phyloP scores from a whole-genome alignment of 805 yeast genomes.

The Pichia rugopelliculosa region DNA sequence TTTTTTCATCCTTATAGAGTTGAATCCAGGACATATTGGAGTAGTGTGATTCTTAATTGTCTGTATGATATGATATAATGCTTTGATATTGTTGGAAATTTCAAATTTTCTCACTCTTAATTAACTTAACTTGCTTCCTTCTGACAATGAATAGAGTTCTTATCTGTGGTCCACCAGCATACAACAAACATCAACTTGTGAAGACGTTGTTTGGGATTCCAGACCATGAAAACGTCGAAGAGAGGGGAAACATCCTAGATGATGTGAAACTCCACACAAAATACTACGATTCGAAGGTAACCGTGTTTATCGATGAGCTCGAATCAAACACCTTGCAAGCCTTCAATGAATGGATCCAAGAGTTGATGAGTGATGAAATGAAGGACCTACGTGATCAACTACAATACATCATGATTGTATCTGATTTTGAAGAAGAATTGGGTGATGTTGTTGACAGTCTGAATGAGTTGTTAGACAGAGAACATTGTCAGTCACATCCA shows the following conservation, averaged over 20 bases:
- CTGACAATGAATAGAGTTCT: constrained; percentile 3
- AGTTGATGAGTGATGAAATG: constrained; percentile 32
- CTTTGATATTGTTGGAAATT: background rate
- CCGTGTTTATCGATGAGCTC: constrained; percentile 26
- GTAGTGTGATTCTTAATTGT: no score
- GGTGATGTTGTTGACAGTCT: constrained; percentile 11
- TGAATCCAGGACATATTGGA: background rate
- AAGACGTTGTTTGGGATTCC: background rate
- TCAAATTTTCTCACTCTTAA: background rate
- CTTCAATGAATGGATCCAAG: constrained; percentile 30
- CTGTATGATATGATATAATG: no score
- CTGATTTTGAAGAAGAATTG: background rate
- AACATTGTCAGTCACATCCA: constrained; percentile 14
- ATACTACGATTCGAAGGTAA: constrained; percentile 24
- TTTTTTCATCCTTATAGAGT: background rate
- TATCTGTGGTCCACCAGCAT: background rate
- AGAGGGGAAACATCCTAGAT: constrained; percentile 22
- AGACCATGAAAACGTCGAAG: constrained; percentile 5
- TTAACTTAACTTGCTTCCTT: background rate
- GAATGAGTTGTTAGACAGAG: constrained; percentile 16
- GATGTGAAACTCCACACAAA: constrained; percentile 18
- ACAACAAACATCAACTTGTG: background rate
- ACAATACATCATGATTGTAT: constrained; percentile 16
- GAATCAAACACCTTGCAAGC: constrained; percentile 23
- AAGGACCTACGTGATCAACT: constrained; percentile 38